These are phyloP conservation scores for Lentinula sp. DNA, from an alignment of 768 basidiomycete genomes.

Conservation along the genomic window DNA sequence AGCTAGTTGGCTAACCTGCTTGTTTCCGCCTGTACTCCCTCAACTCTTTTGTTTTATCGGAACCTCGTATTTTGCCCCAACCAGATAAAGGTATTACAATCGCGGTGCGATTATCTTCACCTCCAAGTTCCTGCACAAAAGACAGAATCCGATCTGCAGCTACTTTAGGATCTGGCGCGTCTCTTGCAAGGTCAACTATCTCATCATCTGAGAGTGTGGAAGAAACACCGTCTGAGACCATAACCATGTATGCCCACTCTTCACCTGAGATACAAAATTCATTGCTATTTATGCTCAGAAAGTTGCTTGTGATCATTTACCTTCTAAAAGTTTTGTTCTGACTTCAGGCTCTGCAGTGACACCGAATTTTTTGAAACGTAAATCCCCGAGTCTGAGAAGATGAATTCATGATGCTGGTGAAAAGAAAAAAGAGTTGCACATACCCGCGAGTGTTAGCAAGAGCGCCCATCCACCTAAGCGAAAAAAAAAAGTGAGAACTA, in stretches of 20 bases:
- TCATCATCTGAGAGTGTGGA: slow-evolving; percentile 91
- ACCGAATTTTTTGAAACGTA: slow-evolving; percentile 83
- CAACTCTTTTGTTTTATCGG: slow-evolving; percentile 76
- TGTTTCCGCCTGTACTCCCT: slow-evolving; percentile 73
- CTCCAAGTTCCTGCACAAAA: slow-evolving; percentile 83
- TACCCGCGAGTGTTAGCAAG: slow-evolving; percentile 88
- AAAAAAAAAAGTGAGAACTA: slow-evolving; percentile 1
- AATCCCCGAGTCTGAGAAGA: slow-evolving; percentile 69
- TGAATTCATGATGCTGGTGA: not conserved
- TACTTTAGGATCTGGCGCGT: slow-evolving; percentile 59
- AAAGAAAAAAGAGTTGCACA: slow-evolving; percentile 15
- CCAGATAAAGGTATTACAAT: slow-evolving; percentile 89
- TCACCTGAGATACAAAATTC: slow-evolving; percentile 38
- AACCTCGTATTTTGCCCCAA: slow-evolving; percentile 79
- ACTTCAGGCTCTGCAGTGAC: slow-evolving; percentile 94
- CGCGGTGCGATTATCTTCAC: slow-evolving; percentile 88
- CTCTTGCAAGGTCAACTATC: slow-evolving; percentile 83
- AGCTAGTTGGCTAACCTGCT: slow-evolving; percentile 25
- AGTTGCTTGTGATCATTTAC: slow-evolving; percentile 28
- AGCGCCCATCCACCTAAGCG: slow-evolving; percentile 85
- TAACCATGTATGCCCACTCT: slow-evolving; percentile 81
- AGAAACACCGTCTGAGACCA: slow-evolving; percentile 93
- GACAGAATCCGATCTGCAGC: slow-evolving; percentile 82
- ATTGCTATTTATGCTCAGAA: not conserved
- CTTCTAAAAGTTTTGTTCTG: slow-evolving; percentile 65